Percentiles rank a stretch among this genome's conserved stretches.
phyloP scores from a whole-genome alignment of 768 basidiomycete genomes.

The Lyophyllum shimeji region DNA sequence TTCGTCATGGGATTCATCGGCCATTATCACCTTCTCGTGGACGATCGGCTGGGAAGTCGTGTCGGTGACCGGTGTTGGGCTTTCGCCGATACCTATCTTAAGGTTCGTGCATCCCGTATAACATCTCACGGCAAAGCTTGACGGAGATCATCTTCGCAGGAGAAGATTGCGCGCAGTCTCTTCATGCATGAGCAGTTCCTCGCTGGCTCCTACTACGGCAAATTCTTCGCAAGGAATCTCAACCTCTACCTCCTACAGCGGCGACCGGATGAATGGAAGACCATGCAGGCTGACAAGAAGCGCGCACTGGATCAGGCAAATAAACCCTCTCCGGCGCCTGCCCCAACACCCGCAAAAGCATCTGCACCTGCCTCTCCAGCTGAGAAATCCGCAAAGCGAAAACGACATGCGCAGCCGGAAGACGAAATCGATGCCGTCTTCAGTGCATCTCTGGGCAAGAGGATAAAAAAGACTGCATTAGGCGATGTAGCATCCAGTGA shows the following conservation, averaged over 20 bases:
- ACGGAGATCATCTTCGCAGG: constrained; percentile 42
- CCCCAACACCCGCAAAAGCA: constrained; percentile 1
- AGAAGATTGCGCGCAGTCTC: constrained; percentile 87
- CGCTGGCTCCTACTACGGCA: constrained; percentile 79
- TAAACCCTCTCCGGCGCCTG: not conserved
- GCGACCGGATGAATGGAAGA: constrained; percentile 83
- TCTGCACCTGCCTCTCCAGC: too few relatives aligned
- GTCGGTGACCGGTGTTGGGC: constrained; percentile 92
- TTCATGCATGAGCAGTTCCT: constrained; percentile 70
- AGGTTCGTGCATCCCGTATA: constrained; percentile 45
- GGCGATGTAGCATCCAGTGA: constrained; percentile 8
- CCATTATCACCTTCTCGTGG: constrained; percentile 76
- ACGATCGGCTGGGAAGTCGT: constrained; percentile 88
- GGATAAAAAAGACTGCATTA: constrained; percentile 55
- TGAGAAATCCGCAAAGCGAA: constrained; percentile 28
- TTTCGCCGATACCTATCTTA: constrained; percentile 89
- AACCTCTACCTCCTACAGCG: constrained; percentile 77
- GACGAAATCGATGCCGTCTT: constrained; percentile 83
- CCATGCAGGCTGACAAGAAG: constrained; percentile 54
- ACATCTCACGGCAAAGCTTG: not conserved
- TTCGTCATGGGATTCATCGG: constrained; percentile 77
- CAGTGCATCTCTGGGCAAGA: constrained; percentile 53
- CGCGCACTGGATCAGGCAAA: constrained; percentile 18
- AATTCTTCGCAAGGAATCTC: constrained; percentile 80
- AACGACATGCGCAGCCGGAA: constrained; percentile 42